A percentile compares a stretch with the other conserved stretches of the same genome.
phyloP scores from a whole-genome alignment of 2,329 filamentous ascomycete genomes.

The Pseudocercospora pini-densiflorae region DNA sequence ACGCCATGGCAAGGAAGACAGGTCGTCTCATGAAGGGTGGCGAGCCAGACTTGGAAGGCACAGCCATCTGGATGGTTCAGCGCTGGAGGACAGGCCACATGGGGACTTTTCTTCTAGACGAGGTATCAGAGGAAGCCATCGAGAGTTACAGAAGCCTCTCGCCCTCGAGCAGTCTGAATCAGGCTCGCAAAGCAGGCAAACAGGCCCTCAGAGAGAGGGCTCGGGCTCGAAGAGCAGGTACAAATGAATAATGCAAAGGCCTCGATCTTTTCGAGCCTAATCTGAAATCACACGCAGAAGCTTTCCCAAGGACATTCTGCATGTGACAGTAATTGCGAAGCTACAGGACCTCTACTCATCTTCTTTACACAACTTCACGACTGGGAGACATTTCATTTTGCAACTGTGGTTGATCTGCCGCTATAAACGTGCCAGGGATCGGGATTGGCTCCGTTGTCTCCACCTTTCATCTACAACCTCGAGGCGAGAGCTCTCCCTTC shows the following conservation, averaged over 20 bases:
- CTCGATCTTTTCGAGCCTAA: not conserved
- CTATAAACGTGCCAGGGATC: not conserved
- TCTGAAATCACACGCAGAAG: no score
- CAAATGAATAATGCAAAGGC: not conserved
- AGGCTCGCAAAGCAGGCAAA: conserved; percentile 71
- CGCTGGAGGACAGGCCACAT: conserved; percentile 79
- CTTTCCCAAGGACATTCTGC: not conserved
- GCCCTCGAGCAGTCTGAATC: conserved; percentile 63
- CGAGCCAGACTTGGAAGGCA: conserved; percentile 68
- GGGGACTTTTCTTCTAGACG: conserved; percentile 79
- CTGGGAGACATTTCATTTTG: not conserved
- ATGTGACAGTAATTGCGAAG: not conserved
- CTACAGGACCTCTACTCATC: not conserved
- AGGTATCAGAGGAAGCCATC: conserved; percentile 66
- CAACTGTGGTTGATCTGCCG: not conserved
- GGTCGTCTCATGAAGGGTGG: conserved; percentile 79
- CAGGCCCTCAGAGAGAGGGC: conserved; percentile 43
- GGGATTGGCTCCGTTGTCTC: not conserved
- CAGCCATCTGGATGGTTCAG: conserved; percentile 80
- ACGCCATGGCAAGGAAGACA: conserved; percentile 71
- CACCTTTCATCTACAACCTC: not conserved
- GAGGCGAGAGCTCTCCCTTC: not conserved
- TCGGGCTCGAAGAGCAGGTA: conserved; percentile 24
- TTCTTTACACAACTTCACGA: not conserved
- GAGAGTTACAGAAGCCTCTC: conserved; percentile 55